Conservation (phyloP, 2,329 filamentous ascomycete species). For the Colletotrichum caudatum region DNA sequence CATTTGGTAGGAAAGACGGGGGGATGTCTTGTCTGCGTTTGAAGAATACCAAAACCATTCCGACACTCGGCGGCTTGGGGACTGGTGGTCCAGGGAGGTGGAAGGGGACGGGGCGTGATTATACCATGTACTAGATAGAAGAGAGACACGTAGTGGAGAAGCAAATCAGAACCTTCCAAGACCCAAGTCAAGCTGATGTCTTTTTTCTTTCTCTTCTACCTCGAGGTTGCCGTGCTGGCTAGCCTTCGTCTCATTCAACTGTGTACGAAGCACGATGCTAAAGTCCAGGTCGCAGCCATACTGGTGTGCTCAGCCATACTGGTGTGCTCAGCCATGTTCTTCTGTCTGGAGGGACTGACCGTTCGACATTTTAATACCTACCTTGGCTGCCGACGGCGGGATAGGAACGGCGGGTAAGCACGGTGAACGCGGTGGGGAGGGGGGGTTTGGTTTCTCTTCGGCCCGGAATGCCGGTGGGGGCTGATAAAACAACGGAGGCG, state of each 20-base stretch:
- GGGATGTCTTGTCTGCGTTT: background rate
- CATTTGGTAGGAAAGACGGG: background rate
- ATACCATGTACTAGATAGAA: constrained; percentile 31
- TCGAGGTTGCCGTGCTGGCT: no score
- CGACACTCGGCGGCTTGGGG: background rate
- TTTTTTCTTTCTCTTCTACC: no score
- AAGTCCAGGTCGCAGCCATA: no score
- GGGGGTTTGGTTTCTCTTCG: constrained; percentile 8
- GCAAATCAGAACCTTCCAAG: constrained; percentile 22
- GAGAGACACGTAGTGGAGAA: constrained; percentile 14
- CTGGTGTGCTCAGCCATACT: no score
- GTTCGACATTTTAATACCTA: background rate
- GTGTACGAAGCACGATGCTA: no score
- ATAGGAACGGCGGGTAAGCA: background rate
- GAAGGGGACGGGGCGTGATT: constrained; percentile 8
- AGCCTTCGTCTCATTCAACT: no score
- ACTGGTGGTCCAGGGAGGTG: background rate
- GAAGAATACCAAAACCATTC: constrained; percentile 39
- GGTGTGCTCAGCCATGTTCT: background rate
- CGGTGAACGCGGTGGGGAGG: constrained; percentile 17
- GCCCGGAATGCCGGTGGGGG: constrained; percentile 30
- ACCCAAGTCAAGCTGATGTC: background rate
- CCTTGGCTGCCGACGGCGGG: background rate
- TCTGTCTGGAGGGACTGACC: background rate
- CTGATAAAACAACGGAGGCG: constrained; percentile 5